These are phyloP conservation scores for Quercus rubra DNA, from an alignment of 306 rosid species.

Conservation along the genomic window DNA sequence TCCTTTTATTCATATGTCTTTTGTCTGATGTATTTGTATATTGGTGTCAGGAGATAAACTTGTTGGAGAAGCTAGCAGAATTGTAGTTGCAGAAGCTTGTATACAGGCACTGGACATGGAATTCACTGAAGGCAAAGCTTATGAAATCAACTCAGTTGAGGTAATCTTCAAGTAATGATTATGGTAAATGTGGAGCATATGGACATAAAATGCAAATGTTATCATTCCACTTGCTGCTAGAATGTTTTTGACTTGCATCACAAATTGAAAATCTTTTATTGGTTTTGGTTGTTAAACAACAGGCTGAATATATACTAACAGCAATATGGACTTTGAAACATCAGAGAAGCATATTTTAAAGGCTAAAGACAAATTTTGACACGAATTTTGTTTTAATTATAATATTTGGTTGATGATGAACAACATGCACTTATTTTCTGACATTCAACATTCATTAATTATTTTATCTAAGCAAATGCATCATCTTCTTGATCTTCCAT, in stretches of 20 bases:
- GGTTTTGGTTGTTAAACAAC: not conserved
- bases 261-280: not conserved
- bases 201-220: no score
- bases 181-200: not conserved
- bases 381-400: not conserved
- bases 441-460: not conserved
- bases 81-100: conserved; percentile 95
- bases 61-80: conserved; percentile 90
- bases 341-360: no score
- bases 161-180: conserved; percentile 39
- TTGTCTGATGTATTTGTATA: conserved; percentile 1
- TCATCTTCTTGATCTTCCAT: not conserved
- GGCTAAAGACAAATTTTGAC: no score
- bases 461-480: not conserved
- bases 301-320: not conserved
- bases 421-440: not conserved
- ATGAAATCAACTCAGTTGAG: conserved; percentile 82
- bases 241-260: not conserved
- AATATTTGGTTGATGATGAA: not conserved
- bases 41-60: conserved; percentile 76
- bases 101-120: conserved; percentile 82
- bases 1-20: not conserved
- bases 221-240: no score
- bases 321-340: not conserved
- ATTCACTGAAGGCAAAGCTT: conserved; percentile 70